These are phyloP conservation scores for Xylariaceae sp. DNA, from an alignment of 2,329 filamentous ascomycete species.

Conservation along the genomic window DNA sequence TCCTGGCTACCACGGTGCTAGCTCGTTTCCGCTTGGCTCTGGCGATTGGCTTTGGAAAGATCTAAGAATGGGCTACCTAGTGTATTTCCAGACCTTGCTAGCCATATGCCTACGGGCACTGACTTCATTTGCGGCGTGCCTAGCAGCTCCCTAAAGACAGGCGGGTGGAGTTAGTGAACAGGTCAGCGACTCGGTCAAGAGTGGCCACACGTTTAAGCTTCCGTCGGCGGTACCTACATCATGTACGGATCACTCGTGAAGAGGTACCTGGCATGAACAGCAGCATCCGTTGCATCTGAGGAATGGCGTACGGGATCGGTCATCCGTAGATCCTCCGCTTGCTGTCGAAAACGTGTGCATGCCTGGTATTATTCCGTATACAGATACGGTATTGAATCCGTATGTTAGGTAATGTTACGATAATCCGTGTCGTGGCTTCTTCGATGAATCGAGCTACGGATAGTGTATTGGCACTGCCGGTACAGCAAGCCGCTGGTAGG, in stretches of 20 bases:
- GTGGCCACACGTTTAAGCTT: conserved; percentile 12
- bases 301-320: background rate
- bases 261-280: background rate
- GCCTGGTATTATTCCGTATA: too few species aligned
- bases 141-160: background rate
- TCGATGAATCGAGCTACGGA: too few species aligned
- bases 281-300: too few species aligned
- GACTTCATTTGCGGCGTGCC: background rate
- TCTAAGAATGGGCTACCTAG: background rate
- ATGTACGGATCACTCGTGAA: background rate
- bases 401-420: too few species aligned
- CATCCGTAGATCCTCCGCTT: background rate
- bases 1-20: background rate
- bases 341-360: background rate
- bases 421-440: too few species aligned
- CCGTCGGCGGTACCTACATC: background rate
- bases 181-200: conserved; percentile 17
- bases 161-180: background rate
- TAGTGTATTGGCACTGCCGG: background rate
- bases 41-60: conserved; percentile 9
- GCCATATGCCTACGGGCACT: background rate
- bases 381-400: too few species aligned
- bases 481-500: background rate
- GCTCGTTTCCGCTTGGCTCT: conserved; percentile 7
- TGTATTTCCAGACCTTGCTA: background rate